A percentile compares a stretch with the other conserved stretches of the same genome.
These are phyloP conservation scores for Amanita molliuscula DNA, from an alignment of 768 basidiomycete species.

Conservation along the genomic window DNA sequence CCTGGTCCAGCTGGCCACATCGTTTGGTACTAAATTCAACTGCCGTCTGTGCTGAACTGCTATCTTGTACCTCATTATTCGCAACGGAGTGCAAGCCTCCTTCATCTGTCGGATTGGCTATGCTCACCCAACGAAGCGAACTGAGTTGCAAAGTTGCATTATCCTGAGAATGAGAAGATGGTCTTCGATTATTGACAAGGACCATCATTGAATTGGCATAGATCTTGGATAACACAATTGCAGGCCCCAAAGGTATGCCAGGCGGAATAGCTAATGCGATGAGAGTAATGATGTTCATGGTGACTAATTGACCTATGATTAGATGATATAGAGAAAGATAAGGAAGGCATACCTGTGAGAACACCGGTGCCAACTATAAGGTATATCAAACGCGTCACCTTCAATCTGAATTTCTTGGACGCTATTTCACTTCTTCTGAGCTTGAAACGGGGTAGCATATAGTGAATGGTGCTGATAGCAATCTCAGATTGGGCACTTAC, in stretches of 20 bases:
- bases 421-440: slow-evolving; percentile 15
- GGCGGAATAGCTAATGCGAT: neutral
- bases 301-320: slow-evolving; percentile 17
- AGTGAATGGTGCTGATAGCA: neutral
- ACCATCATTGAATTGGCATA: slow-evolving; percentile 24
- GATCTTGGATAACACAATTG: slow-evolving; percentile 22
- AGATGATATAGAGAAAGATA: neutral
- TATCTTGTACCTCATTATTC: neutral
- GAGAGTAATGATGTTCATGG: slow-evolving; percentile 2
- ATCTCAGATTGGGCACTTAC: slow-evolving; percentile 10
- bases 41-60: neutral
- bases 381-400: slow-evolving; percentile 20
- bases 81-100: neutral
- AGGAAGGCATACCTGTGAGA: slow-evolving; percentile 16
- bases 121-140: neutral
- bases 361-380: slow-evolving; percentile 24
- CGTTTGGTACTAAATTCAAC: neutral
- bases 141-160: slow-evolving; percentile 9
- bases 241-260: slow-evolving; percentile 12
- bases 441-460: slow-evolving; percentile 5
- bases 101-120: neutral
- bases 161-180: slow-evolving; percentile 6
- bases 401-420: slow-evolving; percentile 14
- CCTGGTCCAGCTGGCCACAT: slow-evolving; percentile 11
- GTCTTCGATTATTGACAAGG: slow-evolving; percentile 21